Evolutionary conservation across 2,329 filamentous ascomycete species (phyloP), one percentile per base, ranked within the genome.

Genomic region (Emergomyces orientalis): DNA sequence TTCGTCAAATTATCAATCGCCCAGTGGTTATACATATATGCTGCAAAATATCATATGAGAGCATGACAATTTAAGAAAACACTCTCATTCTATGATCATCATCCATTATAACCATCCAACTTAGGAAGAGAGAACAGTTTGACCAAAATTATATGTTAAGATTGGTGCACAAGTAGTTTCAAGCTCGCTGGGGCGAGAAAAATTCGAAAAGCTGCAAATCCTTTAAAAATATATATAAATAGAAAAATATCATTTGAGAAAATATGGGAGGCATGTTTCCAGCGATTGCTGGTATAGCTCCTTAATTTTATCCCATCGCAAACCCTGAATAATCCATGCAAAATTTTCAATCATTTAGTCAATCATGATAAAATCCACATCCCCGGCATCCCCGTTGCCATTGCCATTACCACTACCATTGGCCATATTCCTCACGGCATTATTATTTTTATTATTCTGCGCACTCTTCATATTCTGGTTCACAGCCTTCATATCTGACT

Each of bases 351-450:
- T 37, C 13, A 14, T 17, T 17, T n/a, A 57, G 32, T 27, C 34
- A 66, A 76, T 76, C 65, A 71, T 76, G 57, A 76, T 76, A 58
- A 76, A 64, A 66, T 76, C 72, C 32, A 69, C 37, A 4, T 55
- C 27, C 27, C 27, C 19, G n/a, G 11, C 27, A 25, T 17, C 27
- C 11, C 25, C 52, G 32, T 19, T 55, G 32, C 52, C n/a, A 19
- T 22, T 37, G 25, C 51, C 27, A n/a, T 37, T 55, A 3, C 30
- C 32, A 55, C 25, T 55, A 13, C 34, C 54, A 41, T 30, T 57
- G n/a, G 11, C 34, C 17, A 37, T 25, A 57, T 37, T 9, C n/a
- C 54, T 27, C n/a, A 22, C 22, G 1, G 32, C 54, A 34, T 22
- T 41, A 41, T 27, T 57, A 25, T 27, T 57, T 3, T 57, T 57